A percentile compares a stretch with the other conserved stretches of the same genome.
These are phyloP conservation scores for Phytophthora sp. DNA, from an alignment of 352 stramenopile species.

Conservation along the genomic window DNA sequence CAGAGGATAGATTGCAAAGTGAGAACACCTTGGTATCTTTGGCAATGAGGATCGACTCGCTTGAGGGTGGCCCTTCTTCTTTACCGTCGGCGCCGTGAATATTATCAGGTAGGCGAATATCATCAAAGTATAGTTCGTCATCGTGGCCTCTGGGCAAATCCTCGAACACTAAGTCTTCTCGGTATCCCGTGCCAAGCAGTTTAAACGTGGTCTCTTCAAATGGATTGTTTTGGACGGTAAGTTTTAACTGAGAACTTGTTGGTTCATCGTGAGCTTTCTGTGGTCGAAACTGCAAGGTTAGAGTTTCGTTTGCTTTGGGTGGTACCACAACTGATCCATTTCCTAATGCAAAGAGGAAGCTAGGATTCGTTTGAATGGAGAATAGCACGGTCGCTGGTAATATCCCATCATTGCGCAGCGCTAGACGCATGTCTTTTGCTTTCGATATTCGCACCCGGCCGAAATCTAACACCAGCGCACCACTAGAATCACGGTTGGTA, in stretches of 20 bases:
- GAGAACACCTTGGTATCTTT: constrained; percentile 77
- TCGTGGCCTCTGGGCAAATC: constrained; percentile 78
- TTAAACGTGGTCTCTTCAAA: constrained; percentile 89
- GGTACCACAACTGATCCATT: constrained; percentile 82
- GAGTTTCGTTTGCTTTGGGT: constrained; percentile 62
- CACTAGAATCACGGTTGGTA: constrained; percentile 58
- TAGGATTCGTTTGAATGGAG: constrained; percentile 77
- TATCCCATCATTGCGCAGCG: constrained; percentile 93
- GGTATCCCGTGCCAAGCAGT: constrained; percentile 76
- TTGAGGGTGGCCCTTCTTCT: background rate
- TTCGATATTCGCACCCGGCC: constrained; percentile 81
- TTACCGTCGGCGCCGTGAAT: background rate
- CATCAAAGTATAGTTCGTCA: constrained; percentile 88
- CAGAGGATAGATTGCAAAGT: constrained; percentile 68
- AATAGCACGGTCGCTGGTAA: constrained; percentile 92
- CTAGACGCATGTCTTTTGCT: constrained; percentile 59
- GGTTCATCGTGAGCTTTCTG: constrained; percentile 75
- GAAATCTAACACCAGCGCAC: constrained; percentile 82
- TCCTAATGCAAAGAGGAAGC: constrained; percentile 72
- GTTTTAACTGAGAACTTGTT: constrained; percentile 60
- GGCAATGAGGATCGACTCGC: background rate
- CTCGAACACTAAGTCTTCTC: constrained; percentile 89
- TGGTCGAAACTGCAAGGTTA: constrained; percentile 86
- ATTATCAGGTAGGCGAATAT: constrained; percentile 63
- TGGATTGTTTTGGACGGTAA: constrained; percentile 91